Percentiles rank a stretch among this genome's conserved stretches.
These are phyloP conservation scores for Sarocladium oryzae DNA, from an alignment of 2,329 filamentous ascomycete genomes.

Conservation along the genomic window DNA sequence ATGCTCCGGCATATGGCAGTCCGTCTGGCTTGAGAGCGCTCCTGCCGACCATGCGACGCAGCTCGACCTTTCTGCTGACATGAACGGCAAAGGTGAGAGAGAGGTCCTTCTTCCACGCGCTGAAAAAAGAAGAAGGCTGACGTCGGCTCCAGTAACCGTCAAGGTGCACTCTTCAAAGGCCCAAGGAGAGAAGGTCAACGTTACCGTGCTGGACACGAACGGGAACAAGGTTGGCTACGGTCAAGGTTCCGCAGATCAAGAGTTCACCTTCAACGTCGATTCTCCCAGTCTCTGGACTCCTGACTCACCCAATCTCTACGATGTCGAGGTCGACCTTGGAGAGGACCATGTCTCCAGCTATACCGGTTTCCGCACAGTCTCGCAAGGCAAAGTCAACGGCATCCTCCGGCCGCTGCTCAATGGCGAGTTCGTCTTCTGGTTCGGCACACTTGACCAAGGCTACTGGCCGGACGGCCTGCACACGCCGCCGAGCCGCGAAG, in stretches of 20 bases:
- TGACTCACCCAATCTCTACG: conserved; percentile 55
- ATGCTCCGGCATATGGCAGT: conserved; percentile 70
- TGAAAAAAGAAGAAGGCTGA: background rate
- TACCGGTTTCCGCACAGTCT: conserved; percentile 62
- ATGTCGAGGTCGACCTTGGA: conserved; percentile 48
- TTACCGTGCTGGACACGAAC: conserved; percentile 28
- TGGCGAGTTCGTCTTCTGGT: conserved; percentile 60
- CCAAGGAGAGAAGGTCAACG: conserved; percentile 25
- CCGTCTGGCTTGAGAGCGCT: conserved; percentile 63
- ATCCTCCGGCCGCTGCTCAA: conserved; percentile 58
- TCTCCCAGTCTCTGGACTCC: conserved; percentile 60
- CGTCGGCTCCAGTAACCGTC: conserved; percentile 39
- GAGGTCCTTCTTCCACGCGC: background rate
- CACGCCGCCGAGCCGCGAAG: conserved; percentile 57
- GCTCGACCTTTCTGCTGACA: conserved; percentile 52
- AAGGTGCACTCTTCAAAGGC: conserved; percentile 42
- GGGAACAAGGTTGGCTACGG: conserved; percentile 37
- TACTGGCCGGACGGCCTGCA: conserved; percentile 67
- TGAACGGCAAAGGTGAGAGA: conserved; percentile 42
- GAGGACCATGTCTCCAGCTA: conserved; percentile 55
- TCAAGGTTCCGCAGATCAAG: conserved; percentile 37
- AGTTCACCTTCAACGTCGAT: conserved; percentile 49
- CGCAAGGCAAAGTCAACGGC: conserved; percentile 48
- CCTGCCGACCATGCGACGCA: conserved; percentile 50
- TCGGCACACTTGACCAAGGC: conserved; percentile 64